Base-by-base conservation (phyloP, 257 asterid species). In the Ocimum tenuiflorum region DNA sequence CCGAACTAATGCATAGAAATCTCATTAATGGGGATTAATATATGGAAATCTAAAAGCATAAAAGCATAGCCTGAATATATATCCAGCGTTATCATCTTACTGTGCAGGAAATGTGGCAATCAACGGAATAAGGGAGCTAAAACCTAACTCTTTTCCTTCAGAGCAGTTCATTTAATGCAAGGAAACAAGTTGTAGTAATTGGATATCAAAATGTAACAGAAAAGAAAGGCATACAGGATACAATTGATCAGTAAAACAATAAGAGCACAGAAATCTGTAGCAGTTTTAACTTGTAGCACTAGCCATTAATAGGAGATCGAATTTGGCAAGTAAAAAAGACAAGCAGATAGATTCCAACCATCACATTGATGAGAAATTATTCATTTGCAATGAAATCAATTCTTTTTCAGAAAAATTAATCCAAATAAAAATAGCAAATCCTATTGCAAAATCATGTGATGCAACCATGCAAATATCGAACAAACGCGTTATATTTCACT, bases 271-370 rank as follows among this genome's bases (percentile, higher is more conserved):
- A 51, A 65, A 55, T 18, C n/a, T 5, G 0, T 39, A 12, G 8
- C 13, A 38, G 22, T 22, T 46, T 11, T 51, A 48, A 38, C 41
- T 42, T 8, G 57, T 62, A 43, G 48, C 17, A 38, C 10, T 8
- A 23, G 53, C 6, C 68, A 52, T 63, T 60, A 73, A 39, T 49
- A 24, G 38, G 11, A 48, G 24, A 6, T 43, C 57, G 27, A 17
- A 11, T 35, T 52, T 55, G 75, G 75, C 50, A 68, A 55, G 70
- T 61, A n/a, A 23, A 10, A 67, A 27, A 4, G 31, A 43, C 64
- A 14, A 63, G 31, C 71, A 18, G 27, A 19, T 60, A 62, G 70
- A 70, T 67, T 72, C 65, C 75, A 41, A 53, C 39, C 59, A 56
- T 8, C 55, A 43, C 52, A 45, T 38, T 52, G 50, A 73, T 60